These are phyloP conservation scores for Cutaneotrichosporon arboriforme DNA, from an alignment of 1,284 basidiomycete species.

Conservation along the genomic window DNA sequence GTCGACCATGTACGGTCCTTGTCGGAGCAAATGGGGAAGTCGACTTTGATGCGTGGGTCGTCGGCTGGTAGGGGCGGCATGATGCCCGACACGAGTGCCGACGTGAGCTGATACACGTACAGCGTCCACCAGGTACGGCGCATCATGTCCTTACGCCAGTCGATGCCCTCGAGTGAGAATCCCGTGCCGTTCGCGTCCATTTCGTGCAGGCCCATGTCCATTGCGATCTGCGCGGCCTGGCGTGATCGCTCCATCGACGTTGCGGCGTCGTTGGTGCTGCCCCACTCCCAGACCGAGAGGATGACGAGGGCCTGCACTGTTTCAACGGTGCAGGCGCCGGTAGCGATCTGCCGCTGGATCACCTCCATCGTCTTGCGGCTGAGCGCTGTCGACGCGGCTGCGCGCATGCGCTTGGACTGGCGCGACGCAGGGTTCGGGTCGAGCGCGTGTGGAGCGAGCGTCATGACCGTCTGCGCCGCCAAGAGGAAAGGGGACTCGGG, in stretches of 20 bases:
- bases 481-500: slow-evolving; percentile 45
- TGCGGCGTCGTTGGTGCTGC: slow-evolving; percentile 31
- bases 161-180: slow-evolving; percentile 36
- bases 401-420: slow-evolving; percentile 37
- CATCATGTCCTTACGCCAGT: slow-evolving; percentile 43
- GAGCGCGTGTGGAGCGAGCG: slow-evolving; percentile 39
- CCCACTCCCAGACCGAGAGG: slow-evolving; percentile 47
- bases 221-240: slow-evolving; percentile 39
- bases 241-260: slow-evolving; percentile 27
- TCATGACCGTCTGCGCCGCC: slow-evolving; percentile 45
- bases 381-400: slow-evolving; percentile 26
- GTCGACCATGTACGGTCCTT: slow-evolving; percentile 43
- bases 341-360: slow-evolving; percentile 15
- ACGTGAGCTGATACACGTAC: slow-evolving; percentile 37
- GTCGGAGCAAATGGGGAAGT: slow-evolving; percentile 42
- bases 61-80: slow-evolving; percentile 34
- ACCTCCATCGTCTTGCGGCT: slow-evolving; percentile 22
- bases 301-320: slow-evolving; percentile 42
- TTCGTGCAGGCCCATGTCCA: slow-evolving; percentile 44
- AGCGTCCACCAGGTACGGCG: slow-evolving; percentile 47
- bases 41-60: slow-evolving; percentile 39
- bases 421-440: slow-evolving; percentile 39
- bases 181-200: slow-evolving; percentile 27
- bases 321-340: slow-evolving; percentile 27
- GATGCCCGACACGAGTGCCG: slow-evolving; percentile 30